Conservation (phyloP, 306 rosid genomes). For the Trichosanthes truncata region DNA sequence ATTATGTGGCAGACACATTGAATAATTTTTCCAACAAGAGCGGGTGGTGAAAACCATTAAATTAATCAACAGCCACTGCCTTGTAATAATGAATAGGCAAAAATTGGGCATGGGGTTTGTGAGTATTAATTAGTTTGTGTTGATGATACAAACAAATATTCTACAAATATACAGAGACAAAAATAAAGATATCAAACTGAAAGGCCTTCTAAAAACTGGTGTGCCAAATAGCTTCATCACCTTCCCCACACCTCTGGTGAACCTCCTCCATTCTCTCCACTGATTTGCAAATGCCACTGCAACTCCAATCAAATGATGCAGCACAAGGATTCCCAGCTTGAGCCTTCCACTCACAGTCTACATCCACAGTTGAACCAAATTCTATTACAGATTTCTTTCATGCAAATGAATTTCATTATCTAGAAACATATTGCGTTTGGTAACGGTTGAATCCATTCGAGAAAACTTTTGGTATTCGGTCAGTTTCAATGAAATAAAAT, state of each 20-base stretch:
- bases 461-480: background rate
- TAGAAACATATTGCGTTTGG: too few relatives aligned
- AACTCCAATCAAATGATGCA: constrained; percentile 57
- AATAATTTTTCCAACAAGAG: background rate
- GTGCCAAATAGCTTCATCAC: constrained; percentile 53
- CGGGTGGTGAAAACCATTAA: background rate
- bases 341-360: constrained; percentile 58
- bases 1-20: too few relatives aligned
- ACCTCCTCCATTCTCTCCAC: constrained; percentile 60
- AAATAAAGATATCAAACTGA: background rate
- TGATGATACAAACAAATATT: background rate
- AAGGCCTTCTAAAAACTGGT: constrained; percentile 30
- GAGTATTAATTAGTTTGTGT: background rate
- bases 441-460: background rate
- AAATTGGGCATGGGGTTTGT: constrained; percentile 28
- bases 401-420: background rate
- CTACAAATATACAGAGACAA: background rate
- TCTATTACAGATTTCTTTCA: background rate
- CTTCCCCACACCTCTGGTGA: constrained; percentile 50
- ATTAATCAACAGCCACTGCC: constrained; percentile 28
- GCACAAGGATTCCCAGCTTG: constrained; percentile 52
- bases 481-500: background rate
- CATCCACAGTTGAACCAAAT: background rate
- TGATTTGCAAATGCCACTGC: constrained; percentile 60
- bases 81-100: constrained; percentile 21